These are phyloP conservation scores for Solanum habrochaites DNA, from an alignment of 257 asterid genomes.

Conservation along the genomic window DNA sequence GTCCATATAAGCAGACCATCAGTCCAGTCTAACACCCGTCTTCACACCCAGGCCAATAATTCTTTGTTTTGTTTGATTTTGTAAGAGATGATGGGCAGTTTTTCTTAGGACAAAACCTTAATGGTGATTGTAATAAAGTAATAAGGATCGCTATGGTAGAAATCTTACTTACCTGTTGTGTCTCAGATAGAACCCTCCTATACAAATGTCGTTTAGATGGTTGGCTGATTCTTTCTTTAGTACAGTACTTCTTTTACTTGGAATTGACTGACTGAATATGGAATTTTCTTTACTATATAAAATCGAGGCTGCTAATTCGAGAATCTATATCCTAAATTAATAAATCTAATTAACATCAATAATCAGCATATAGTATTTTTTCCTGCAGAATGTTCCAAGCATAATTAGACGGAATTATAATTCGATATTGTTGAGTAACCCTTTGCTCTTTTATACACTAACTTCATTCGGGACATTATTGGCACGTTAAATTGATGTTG, in stretches of 20 bases:
- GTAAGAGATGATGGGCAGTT: neutral
- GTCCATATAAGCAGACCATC: neutral
- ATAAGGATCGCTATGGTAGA: neutral
- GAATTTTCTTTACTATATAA: neutral
- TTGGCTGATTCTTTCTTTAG: neutral
- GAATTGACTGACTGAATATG: neutral
- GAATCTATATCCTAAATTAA: neutral
- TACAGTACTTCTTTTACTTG: neutral
- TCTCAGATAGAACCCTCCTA: no score
- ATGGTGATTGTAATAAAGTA: neutral
- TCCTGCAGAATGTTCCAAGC: neutral
- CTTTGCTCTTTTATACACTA: neutral
- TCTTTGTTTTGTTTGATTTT: neutral
- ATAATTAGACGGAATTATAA: neutral
- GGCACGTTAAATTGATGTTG: neutral
- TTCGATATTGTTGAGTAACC: neutral
- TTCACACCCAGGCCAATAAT: neutral
- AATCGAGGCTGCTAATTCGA: neutral
- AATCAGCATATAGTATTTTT: neutral
- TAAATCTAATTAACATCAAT: neutral
- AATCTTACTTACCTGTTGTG: neutral
- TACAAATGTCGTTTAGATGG: neutral
- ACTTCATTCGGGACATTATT: neutral
- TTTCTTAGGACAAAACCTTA: neutral
- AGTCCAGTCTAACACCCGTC: neutral